Evolutionary conservation across 192 early-diverging fungal species (phyloP), one percentile per base, ranked within the genome.

Genomic region (Backusella westeae): DNA sequence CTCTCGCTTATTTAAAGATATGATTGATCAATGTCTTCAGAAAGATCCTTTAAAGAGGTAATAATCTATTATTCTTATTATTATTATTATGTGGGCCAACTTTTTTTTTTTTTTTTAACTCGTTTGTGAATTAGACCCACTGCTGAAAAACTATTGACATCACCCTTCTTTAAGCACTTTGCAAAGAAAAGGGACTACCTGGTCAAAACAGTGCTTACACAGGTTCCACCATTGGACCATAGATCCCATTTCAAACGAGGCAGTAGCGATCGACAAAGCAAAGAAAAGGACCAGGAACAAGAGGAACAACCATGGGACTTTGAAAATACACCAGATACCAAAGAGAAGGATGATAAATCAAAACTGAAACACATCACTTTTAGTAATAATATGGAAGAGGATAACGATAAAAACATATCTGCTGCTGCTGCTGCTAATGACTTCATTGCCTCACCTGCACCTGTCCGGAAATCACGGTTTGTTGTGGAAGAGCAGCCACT

Each of bases 21-120:
- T 96, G 91, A 94, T 96, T 71, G 95, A 96, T 79, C 39, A 72
- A 17, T 95, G 95, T 86, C 83, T 96, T 34, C 86, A 92, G 53
- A 95, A 95, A 70, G 91, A 95, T 71, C 93, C 95, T 2, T 75
- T 83, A 6, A 91, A 91, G 79, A 86, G 87, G 86, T 88, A 78
- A 39, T 23, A 34, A 26, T n/a, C 12, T 26, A 26, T 26, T 26
- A 1, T n/a, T 26, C n/a, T n/a, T n/a, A 1, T n/a, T 41, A 32
- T 32, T 39, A 6, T 53, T n/a, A 8, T 8, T 53, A 0, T 23
- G 2, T 10, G 5, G 3, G 32, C 1, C 38, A 39, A 12, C 38
- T 10, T 23, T 32, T 32, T 32, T 32, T 32, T 32, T 32, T 32
- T 32, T 32, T 32, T 39, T 8, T 10, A 39, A 39, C 8, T 39